Evolutionary conservation across 768 basidiomycete genomes (phyloP), one percentile per base, ranked within the genome.

Genomic region (Amanita thiersii): DNA sequence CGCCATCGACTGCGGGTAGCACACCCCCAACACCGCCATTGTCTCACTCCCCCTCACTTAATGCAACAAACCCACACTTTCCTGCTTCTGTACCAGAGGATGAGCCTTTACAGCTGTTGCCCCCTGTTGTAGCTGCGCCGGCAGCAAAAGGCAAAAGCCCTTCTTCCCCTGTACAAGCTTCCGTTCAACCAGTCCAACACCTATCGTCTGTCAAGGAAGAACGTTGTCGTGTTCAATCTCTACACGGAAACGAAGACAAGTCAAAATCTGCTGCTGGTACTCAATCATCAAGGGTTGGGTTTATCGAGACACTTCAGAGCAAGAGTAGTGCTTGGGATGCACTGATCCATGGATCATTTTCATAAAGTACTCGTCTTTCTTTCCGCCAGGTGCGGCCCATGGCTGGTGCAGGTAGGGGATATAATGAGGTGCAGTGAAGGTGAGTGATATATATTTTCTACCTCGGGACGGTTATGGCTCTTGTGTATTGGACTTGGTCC

Each of bases 281-380:
- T 17, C 56, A 56, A 7, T 56, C 61, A 5, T 65, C 69, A 11
- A 65, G 66, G 38, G 60, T 69, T 39, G 73, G 68, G 52, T 74
- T 79, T 50, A 53, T 81, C 47, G 65, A 74, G 56, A 73, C 76
- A 36, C 57, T 81, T 44, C 72, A 76, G 55, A 65, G 65, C 18
- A 78, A 80, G 61, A 43, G 29, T 29, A 73, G 73, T 43, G 75
- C 77, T 11, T 81, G 77, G 77, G 79, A 81, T 46, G 77, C 77
- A 2, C 59, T 81, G 44, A 75, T 81, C 32, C 79, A 81, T 52
- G 79, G 79, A 23, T 75, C 75, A 24, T 80, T 76, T 54, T 71
- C 77, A n/a, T 79, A 54, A 68, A 41, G 24, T 26, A 30, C 26
- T 28, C 21, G 14, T 36, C 44, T 24, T 30, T 46, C 24, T 20